Evolutionary conservation across 75 land plant species (phyloP), one percentile per base, ranked within the genome.

Genomic region (Larix kaempferi): DNA sequence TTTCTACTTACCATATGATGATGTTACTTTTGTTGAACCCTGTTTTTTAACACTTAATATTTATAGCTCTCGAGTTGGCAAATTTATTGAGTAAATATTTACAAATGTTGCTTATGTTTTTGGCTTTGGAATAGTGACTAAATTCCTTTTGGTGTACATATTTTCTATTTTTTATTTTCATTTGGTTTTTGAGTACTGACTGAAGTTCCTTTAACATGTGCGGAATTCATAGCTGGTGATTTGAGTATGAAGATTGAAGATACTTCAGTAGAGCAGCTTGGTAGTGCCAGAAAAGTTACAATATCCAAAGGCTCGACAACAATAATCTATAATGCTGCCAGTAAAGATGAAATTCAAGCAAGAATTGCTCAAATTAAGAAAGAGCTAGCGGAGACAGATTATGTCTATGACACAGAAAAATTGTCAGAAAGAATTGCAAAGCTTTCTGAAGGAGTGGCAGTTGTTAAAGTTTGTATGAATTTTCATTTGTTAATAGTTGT

Each of bases 391-490:
- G 96, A 91, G 76, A 88, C 96, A 26, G 90, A 91, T 71, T 94
- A 94, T 57, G 92, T 89, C 14, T 91, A 92, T 83, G 96, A 94
- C 76, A 80, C 92, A 7, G 94, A 94, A 76, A 88, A 89, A 84
- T 75, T 91, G 16, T 86, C 95, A 75, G 93, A 93, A 77, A 87
- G 95, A 72, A 89, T 93, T 85, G 95, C 96, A 37, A 94, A 94
- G 79, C 84, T 96, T 15, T 91, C 97, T 74, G 98, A 96, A 81
- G 99, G 99, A 19, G 94, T 96, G 69, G 99, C 99, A 29, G 94
- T 96, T 44, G 92, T 96, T 49, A 91, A 96, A 88, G 88, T 86
- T 35, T 35, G 37, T 35, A 35, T 35, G 37, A 35, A 35, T n/a
- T 19, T 17, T 66, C n/a, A 3, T 22, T 60, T 35, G 17, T 17